Evolutionary conservation across 2,329 filamentous ascomycete species (phyloP), one percentile per base, ranked within the genome.

Genomic region (Zasmidium citrigriseum): DNA sequence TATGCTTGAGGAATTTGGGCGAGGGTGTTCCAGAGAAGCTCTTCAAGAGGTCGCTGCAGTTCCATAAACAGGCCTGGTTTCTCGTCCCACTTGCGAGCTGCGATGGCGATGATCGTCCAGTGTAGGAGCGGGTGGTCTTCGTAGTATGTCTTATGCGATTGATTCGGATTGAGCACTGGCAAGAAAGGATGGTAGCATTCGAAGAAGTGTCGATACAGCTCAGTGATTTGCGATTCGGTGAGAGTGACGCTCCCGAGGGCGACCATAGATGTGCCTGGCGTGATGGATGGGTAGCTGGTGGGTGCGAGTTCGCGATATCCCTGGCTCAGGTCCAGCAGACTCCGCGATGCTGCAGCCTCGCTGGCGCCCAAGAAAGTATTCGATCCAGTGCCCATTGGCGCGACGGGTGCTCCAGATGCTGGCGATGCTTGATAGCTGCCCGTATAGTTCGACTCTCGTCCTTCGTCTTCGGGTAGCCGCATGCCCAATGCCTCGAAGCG

Each of bases 111-210:
- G 59, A 93, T 88, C 49, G 89, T 84, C 92, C 92, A 96, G 75
- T 96, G 96, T 1, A 96, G 82, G 14, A 96, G 80, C 3, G 87
- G 86, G 52, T 91, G 89, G 67, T 93, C 88, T 59, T 87, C 83
- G 69, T 89, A 89, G 72, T 90, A 95, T 58, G 86, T 80, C 50
- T 68, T 66, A 58, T 70, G 68, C n/a, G 61, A 56, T 27, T 63
- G 64, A 2, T 68, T 64, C 1, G 91, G 88, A 67, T 87, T 89
- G 64, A 93, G 82, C 68, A 93, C 89, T 0, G 90, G 89, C 16
- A 93, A 77, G 70, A 90, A 93, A 1, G 86, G 87, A 71, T 95
- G 90, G 72, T 92, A 93, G 68, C 80, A 85, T 60, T 80, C 78
- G 77, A 91, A 93, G 76, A 89, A 93, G 68, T 90, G 86, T 75